These are phyloP conservation scores for Thraustochytrium striatum DNA, from an alignment of 352 stramenopile genomes.

Conservation along the genomic window DNA sequence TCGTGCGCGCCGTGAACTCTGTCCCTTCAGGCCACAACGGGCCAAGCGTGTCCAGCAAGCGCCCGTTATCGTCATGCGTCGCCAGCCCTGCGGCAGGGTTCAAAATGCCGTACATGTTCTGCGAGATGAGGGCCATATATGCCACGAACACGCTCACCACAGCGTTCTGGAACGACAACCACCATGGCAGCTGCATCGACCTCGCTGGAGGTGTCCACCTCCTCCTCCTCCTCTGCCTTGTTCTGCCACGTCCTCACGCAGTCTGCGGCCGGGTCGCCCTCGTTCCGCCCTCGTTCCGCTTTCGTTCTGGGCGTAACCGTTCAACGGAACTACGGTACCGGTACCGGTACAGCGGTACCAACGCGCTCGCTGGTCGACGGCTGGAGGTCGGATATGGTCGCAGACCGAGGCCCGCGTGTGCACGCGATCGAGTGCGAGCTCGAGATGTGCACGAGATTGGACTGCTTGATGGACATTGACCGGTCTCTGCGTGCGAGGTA, in stretches of 20 bases:
- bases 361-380: too few species aligned
- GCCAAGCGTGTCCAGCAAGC: neutral
- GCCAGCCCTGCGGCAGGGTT: neutral
- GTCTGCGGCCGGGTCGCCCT: neutral
- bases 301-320: neutral
- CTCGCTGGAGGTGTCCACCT: neutral
- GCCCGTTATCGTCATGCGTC: neutral
- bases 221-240: neutral
- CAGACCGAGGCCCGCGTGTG: too few species aligned
- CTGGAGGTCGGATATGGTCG: too few species aligned
- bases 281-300: neutral
- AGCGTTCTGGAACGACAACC: neutral
- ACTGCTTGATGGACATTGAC: too few species aligned
- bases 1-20: neutral
- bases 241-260: neutral
- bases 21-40: neutral
- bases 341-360: too few species aligned
- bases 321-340: neutral
- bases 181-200: neutral
- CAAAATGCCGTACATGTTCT: neutral
- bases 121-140: neutral
- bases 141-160: neutral
- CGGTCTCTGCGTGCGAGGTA: too few species aligned
- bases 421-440: too few species aligned
- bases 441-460: too few species aligned